Conservation (phyloP, 371 early-diverging fungal species). For the Rhizomucor pusillus region DNA sequence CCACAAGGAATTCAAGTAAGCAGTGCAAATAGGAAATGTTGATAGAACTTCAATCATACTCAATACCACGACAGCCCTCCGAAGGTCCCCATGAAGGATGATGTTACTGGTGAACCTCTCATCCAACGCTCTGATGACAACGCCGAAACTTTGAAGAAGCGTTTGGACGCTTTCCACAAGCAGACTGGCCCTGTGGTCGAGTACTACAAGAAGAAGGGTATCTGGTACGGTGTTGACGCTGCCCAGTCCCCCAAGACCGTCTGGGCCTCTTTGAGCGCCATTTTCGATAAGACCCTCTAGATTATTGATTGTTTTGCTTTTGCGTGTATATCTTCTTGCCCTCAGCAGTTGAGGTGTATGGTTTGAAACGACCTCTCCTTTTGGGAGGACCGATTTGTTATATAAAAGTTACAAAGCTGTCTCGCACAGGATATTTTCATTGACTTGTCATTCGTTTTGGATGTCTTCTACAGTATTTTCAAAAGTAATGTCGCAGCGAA, state of each 20-base stretch:
- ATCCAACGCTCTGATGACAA: constrained; percentile 98
- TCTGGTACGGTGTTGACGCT: constrained; percentile 93
- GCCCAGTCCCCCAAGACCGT: constrained; percentile 86
- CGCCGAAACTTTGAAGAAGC: constrained; percentile 90
- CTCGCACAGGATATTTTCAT: too few species aligned
- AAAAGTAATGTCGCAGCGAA: too few species aligned
- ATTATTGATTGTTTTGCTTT: constrained; percentile 6
- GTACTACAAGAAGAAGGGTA: constrained; percentile 93
- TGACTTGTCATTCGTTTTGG: too few species aligned
- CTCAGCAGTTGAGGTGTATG: too few species aligned
- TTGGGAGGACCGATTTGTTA: too few species aligned
- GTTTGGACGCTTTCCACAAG: constrained; percentile 93
- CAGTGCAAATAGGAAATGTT: neutral
- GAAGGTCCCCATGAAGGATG: constrained; percentile 89
- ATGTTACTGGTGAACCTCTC: constrained; percentile 96
- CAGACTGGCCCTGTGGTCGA: constrained; percentile 96
- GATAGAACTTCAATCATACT: too few species aligned
- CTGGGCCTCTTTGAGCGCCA: constrained; percentile 88
- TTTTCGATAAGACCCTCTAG: constrained; percentile 71
- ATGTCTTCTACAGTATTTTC: too few species aligned
- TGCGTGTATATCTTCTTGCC: neutral
- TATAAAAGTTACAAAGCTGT: too few species aligned
- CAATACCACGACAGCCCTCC: constrained; percentile 67
- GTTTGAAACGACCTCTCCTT: too few species aligned
- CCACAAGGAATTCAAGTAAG: constrained; percentile 89